phyloP scores from a whole-genome alignment of 805 yeast species.

The Wickerhamiella azyma region DNA sequence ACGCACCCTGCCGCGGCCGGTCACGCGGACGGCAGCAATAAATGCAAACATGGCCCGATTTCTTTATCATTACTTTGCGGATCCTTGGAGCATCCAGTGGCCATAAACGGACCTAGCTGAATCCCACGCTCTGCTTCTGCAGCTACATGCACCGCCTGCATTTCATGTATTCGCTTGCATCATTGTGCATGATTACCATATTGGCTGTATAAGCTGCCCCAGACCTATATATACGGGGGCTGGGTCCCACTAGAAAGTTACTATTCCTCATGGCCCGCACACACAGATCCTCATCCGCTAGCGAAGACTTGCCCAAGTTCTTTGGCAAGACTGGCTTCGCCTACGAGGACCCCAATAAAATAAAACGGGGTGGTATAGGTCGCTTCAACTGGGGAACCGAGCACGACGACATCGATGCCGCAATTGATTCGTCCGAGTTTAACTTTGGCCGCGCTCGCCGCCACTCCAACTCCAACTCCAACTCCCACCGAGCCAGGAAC shows the following conservation, averaged over 20 bases:
- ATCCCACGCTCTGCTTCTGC: neutral
- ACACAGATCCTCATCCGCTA: constrained; percentile 31
- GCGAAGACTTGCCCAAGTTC: constrained; percentile 47
- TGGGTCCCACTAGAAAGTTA: neutral
- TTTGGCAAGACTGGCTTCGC: constrained; percentile 65
- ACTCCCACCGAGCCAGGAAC: neutral
- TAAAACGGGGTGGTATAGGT: constrained; percentile 78
- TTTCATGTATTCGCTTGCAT: neutral
- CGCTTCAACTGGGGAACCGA: constrained; percentile 72
- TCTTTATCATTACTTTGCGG: too few species aligned
- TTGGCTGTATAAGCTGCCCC: neutral
- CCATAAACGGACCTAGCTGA: neutral
- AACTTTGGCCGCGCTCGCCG: constrained; percentile 26
- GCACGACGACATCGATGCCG: constrained; percentile 55
- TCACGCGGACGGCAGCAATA: too few species aligned
- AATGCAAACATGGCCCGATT: too few species aligned
- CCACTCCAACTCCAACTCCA: constrained; percentile 25
- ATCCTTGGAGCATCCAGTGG: neutral
- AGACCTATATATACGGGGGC: neutral
- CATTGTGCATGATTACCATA: neutral
- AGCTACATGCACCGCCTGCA: neutral
- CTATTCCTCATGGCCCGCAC: constrained; percentile 19
- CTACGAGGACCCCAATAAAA: constrained; percentile 58
- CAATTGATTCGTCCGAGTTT: constrained; percentile 45
- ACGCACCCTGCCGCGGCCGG: too few species aligned